Percentiles rank a stretch among this genome's conserved stretches.
Evolutionary conservation across 202 grass and related monocot species (phyloP).

Genomic region (Cymbopogon flexuosus): DNA sequence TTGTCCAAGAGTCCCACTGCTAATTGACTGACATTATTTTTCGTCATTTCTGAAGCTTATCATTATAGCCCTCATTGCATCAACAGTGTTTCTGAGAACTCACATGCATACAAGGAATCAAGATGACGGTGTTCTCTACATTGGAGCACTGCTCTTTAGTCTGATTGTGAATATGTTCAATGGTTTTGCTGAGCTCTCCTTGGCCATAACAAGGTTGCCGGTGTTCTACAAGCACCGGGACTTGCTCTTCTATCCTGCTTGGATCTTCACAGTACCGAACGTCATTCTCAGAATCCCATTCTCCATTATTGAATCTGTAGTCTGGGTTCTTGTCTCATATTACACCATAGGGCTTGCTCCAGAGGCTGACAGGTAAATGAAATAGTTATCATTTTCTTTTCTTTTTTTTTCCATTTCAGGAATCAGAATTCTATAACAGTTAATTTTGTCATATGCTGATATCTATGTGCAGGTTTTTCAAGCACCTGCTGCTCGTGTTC

Average conservation of each 20-base stretch:
- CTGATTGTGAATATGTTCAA: conserved; percentile 97
- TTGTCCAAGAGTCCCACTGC: not conserved
- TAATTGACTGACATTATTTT: conserved; percentile 19
- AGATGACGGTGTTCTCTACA: conserved; percentile 67
- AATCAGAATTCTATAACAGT: not conserved
- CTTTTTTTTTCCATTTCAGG: conserved; percentile 3
- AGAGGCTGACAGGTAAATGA: conserved; percentile 70
- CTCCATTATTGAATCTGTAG: conserved; percentile 74
- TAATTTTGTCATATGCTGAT: conserved; percentile 8
- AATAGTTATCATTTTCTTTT: conserved; percentile 1
- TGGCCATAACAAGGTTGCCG: conserved; percentile 74
- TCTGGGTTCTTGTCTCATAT: conserved; percentile 82
- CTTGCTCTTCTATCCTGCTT: conserved; percentile 92
- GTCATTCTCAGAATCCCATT: conserved; percentile 79
- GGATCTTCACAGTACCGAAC: conserved; percentile 81
- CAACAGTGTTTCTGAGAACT: conserved; percentile 73
- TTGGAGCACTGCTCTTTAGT: conserved; percentile 75
- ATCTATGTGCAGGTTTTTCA: conserved; percentile 73
- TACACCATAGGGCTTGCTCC: conserved; percentile 85
- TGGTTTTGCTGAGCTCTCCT: conserved; percentile 86
- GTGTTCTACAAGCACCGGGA: conserved; percentile 99
- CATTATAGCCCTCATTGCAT: conserved; percentile 60
- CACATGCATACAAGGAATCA: conserved; percentile 64
- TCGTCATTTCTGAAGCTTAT: conserved; percentile 52
- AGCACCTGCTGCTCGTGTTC: conserved; percentile 90